Percentiles rank a stretch among this genome's conserved stretches.
Evolutionary conservation across 768 basidiomycete genomes (phyloP).

Genomic region (Boletus speciosus): DNA sequence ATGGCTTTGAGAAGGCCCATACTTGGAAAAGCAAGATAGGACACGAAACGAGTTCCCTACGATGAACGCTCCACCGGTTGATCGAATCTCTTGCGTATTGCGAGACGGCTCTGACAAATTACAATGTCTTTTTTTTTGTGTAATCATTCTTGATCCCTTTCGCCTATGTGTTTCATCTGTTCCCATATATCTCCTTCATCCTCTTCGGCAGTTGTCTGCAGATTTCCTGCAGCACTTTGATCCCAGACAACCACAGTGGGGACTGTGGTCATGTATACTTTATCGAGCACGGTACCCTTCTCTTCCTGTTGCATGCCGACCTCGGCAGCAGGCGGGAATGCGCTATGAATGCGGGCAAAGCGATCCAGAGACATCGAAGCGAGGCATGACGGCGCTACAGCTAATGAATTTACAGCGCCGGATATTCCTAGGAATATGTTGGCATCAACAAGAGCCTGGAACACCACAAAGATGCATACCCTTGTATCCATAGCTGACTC

Average conservation of each 20-base stretch:
- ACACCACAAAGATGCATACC: conserved; percentile 34
- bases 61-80: neutral
- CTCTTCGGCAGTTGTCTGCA: conserved; percentile 14
- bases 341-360: conserved; percentile 66
- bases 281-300: conserved; percentile 61
- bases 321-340: conserved; percentile 46
- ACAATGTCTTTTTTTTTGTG: neutral
- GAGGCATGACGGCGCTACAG: conserved; percentile 50
- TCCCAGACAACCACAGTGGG: conserved; percentile 71
- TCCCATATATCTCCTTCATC: conserved; percentile 69
- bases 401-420: conserved; percentile 64
- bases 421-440: conserved; percentile 50
- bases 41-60: conserved; percentile 7
- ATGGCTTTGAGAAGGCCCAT: conserved; percentile 90
- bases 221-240: conserved; percentile 27
- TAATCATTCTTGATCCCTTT: conserved; percentile 31
- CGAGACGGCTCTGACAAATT: neutral
- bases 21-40: conserved; percentile 87
- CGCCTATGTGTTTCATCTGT: conserved; percentile 52
- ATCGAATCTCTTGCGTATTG: neutral
- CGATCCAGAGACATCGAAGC: conserved; percentile 67
- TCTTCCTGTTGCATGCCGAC: conserved; percentile 49
- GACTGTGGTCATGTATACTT: conserved; percentile 55
- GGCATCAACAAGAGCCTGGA: neutral
- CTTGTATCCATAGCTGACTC: conserved; percentile 62